Conservation (phyloP, 106 monocot species). For the Allium cepa region DNA sequence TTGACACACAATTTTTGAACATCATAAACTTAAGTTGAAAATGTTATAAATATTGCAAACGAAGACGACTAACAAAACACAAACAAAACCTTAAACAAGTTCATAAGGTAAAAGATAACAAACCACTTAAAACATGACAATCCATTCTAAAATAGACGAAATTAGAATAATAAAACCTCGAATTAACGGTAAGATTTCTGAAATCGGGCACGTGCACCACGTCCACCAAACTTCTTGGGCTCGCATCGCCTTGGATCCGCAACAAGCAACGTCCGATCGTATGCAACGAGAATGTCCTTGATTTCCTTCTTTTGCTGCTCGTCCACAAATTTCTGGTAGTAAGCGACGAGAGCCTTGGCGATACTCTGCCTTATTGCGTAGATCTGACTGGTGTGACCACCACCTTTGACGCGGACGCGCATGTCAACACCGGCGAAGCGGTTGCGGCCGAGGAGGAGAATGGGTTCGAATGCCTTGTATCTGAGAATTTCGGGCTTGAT, state of each 20-base stretch:
- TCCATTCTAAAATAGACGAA: background rate
- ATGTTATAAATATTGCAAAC: too few species aligned
- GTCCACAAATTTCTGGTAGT: slow-evolving; percentile 21
- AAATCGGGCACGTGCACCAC: slow-evolving; percentile 18
- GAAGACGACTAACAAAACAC: too few species aligned
- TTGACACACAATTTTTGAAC: too few species aligned
- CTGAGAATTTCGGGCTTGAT: slow-evolving; percentile 22
- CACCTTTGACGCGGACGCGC: slow-evolving; percentile 11
- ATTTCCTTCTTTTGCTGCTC: slow-evolving; percentile 17
- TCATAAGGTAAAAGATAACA: too few species aligned
- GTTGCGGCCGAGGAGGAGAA: slow-evolving; percentile 13
- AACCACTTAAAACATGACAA: too few species aligned
- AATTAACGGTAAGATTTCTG: slow-evolving; percentile 23
- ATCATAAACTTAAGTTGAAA: too few species aligned
- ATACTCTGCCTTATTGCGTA: slow-evolving; percentile 23
- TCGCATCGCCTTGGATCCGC: slow-evolving; percentile 20
- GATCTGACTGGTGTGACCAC: slow-evolving; percentile 18
- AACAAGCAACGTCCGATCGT: slow-evolving; percentile 16
- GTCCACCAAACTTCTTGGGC: slow-evolving; percentile 23
- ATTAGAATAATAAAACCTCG: too few species aligned
- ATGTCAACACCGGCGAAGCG: slow-evolving; percentile 17
- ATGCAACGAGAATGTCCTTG: slow-evolving; percentile 14
- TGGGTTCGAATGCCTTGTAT: slow-evolving; percentile 20
- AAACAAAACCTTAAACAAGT: too few species aligned
- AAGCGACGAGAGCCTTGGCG: slow-evolving; percentile 20